A percentile compares a stretch with the other conserved stretches of the same genome.
Conservation (phyloP, 2,329 filamentous ascomycete species). For the Penicillium sp. region DNA sequence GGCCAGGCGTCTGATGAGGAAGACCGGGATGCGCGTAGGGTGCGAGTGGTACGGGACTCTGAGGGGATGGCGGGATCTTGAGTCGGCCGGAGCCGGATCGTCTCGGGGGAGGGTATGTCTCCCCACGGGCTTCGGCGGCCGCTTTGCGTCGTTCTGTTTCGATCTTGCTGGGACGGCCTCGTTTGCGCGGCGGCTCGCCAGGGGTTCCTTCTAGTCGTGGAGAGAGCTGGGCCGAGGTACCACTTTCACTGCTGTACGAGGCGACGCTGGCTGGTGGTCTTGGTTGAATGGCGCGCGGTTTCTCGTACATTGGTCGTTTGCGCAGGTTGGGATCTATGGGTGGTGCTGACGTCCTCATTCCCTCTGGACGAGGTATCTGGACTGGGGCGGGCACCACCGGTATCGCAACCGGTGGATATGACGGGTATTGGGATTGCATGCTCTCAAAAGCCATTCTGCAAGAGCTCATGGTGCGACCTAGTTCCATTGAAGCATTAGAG, state of each 20-base stretch:
- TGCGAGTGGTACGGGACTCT: conserved; percentile 29
- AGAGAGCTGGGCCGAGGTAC: conserved; percentile 35
- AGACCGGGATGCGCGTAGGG: conserved; percentile 13
- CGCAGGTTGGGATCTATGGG: conserved; percentile 29
- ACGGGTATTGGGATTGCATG: conserved; percentile 31
- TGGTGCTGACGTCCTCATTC: conserved; percentile 19
- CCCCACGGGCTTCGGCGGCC: conserved; percentile 39
- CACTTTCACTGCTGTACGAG: conserved; percentile 36
- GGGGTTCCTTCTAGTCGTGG: conserved; percentile 31
- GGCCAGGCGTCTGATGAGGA: conserved; percentile 1
- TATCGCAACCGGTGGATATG: neutral
- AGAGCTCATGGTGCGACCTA: conserved; percentile 42
- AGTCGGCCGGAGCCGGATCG: conserved; percentile 26
- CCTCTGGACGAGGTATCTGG: conserved; percentile 25
- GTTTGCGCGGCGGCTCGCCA: conserved; percentile 41
- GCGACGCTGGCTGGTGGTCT: conserved; percentile 35
- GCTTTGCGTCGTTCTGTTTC: conserved; percentile 42
- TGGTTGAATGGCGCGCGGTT: conserved; percentile 43
- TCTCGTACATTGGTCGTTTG: conserved; percentile 36
- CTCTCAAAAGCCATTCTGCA: conserved; percentile 36
- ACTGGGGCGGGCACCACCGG: conserved; percentile 1
- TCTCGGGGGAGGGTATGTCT: conserved; percentile 39
- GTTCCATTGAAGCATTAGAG: neutral
- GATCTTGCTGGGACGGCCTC: conserved; percentile 45
- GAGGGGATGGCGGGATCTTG: conserved; percentile 31